A percentile compares a stretch with the other conserved stretches of the same genome.
These are phyloP conservation scores for Oidium heveae DNA, from an alignment of 2,329 filamentous ascomycete species.

Conservation along the genomic window DNA sequence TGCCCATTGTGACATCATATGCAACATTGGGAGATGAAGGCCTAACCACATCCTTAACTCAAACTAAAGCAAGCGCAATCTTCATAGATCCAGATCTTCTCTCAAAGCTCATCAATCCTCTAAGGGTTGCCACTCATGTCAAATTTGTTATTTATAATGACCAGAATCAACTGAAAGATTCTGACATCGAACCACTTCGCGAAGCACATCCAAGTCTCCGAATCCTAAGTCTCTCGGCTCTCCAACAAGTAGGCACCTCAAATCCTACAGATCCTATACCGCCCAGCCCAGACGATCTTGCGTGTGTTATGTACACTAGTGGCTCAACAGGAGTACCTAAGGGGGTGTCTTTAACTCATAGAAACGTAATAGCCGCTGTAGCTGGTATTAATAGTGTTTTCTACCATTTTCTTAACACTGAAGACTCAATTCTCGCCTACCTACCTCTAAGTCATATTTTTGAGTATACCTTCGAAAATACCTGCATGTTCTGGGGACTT, in stretches of 20 bases:
- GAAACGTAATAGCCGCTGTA: constrained; percentile 54
- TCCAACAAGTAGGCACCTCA: constrained; percentile 23
- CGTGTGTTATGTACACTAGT: constrained; percentile 87
- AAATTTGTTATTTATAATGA: constrained; percentile 27
- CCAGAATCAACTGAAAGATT: constrained; percentile 22
- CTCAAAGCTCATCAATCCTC: constrained; percentile 27
- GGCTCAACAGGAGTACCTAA: constrained; percentile 78
- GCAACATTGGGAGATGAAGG: constrained; percentile 71
- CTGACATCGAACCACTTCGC: constrained; percentile 25
- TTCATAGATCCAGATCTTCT: constrained; percentile 64
- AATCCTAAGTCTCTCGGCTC: constrained; percentile 25
- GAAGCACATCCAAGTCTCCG: constrained; percentile 26
- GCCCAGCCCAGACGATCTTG: constrained; percentile 27
- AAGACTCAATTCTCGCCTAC: constrained; percentile 65
- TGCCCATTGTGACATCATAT: constrained; percentile 82
- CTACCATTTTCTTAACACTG: constrained; percentile 54
- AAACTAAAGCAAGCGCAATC: constrained; percentile 59
- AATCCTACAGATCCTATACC: constrained; percentile 45
- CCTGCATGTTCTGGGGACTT: constrained; percentile 67
- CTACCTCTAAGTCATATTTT: constrained; percentile 87
- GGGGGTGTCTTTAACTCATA: constrained; percentile 61
- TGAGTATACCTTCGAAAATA: constrained; percentile 84
- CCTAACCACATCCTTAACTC: constrained; percentile 59
- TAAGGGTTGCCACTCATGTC: constrained; percentile 29
- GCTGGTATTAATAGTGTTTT: constrained; percentile 55